Base-by-base conservation (phyloP, 2,329 filamentous ascomycete genomes). In the Penicillium sp. region DNA sequence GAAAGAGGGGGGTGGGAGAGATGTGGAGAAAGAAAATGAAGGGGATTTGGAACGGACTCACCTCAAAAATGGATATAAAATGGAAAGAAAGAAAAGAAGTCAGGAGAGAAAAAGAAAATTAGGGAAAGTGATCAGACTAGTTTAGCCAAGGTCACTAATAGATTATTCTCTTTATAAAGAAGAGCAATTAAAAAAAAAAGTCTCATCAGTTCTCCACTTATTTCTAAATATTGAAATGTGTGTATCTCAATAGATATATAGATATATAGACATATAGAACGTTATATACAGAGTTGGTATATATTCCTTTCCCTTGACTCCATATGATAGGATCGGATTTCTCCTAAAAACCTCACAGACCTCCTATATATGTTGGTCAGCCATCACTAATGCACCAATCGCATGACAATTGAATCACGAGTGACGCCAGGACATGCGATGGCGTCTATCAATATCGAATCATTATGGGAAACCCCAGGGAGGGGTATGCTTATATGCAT, bases 321-420 rank as follows among this genome's bases (percentile, higher is more conserved):
- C 3, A 14, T 52, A 14, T 52, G 53, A 52, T 56, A 56, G 54
- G 42, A 9, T 47, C 24, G 3, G 29, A 53, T 47, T 18, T 47
- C 42, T 37, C 31, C 26, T 32, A 38, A 37, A n/a, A 32, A 31
- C 10, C 42, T 34, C 43, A 49, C 51, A 54, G 51, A 54, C 31
- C 50, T 43, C 47, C 18, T 11, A 22, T n/a, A 24, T 43, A 35
- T 18, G 39, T 37, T 56, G 44, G 53, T 40, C 47, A 38, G 34
- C 32, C 5, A 24, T 22, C 52, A 45, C 39, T 44, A 32, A 52
- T 63, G 59, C 59, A 57, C 62, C 61, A 63, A 64, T 63, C 61
- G 62, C 62, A 64, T 58, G 50, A 37, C 29, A 38, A 49, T 53
- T 46, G 32, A 40, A 59, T 64, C 62, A 63, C 61, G 61, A 48